Evolutionary conservation across 2,329 filamentous ascomycete genomes (phyloP).

Genomic region (Exophiala spinifera): DNA sequence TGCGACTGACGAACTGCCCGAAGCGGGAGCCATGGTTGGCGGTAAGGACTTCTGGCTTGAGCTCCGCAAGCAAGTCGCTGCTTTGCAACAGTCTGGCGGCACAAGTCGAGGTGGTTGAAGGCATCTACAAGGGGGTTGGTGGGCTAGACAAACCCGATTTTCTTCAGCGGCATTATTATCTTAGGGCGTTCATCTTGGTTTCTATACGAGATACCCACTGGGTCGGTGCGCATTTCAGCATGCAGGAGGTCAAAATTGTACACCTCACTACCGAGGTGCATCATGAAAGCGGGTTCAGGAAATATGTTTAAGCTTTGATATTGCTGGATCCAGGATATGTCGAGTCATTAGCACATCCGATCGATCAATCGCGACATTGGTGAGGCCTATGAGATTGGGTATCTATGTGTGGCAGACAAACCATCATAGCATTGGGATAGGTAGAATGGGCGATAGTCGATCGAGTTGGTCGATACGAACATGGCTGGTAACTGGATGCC

Average conservation of each 20-base stretch:
- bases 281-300: background rate
- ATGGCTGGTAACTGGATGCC: too few relatives aligned
- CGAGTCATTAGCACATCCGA: slow-evolving; percentile 8
- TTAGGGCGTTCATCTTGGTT: slow-evolving; percentile 13
- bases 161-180: slow-evolving; percentile 19
- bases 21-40: slow-evolving; percentile 48
- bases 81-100: slow-evolving; percentile 36
- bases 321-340: background rate
- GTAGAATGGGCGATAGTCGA: too few relatives aligned
- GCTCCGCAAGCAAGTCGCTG: slow-evolving; percentile 46
- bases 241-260: slow-evolving; percentile 9
- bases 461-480: too few relatives aligned
- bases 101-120: slow-evolving; percentile 27
- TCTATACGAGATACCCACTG: slow-evolving; percentile 19
- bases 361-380: background rate
- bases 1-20: slow-evolving; percentile 10
- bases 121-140: background rate
- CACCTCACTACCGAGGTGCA: background rate
- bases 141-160: background rate
- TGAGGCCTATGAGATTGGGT: slow-evolving; percentile 4
- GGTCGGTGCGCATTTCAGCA: slow-evolving; percentile 18
- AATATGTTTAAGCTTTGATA: background rate
- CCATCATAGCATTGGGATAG: background rate
- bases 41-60: slow-evolving; percentile 51
- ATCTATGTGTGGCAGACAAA: background rate